A percentile compares a stretch with the other conserved stretches of the same genome.
These are phyloP conservation scores for Pyrenochaeta sp. DNA, from an alignment of 2,329 filamentous ascomycete genomes.

Conservation along the genomic window DNA sequence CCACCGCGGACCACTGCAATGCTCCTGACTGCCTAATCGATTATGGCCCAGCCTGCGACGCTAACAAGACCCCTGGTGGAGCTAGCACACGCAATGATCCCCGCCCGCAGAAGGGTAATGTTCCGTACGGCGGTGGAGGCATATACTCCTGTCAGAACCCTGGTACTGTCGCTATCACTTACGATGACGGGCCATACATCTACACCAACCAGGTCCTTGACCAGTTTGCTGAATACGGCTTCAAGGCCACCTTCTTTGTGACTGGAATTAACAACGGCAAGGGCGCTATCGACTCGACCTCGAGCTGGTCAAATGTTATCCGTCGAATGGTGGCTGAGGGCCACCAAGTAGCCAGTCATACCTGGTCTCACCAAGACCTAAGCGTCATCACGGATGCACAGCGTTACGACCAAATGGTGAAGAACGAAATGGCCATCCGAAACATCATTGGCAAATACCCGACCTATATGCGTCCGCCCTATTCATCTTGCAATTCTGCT, in stretches of 20 bases:
- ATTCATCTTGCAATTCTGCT: conserved; percentile 55
- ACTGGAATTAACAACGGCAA: conserved; percentile 66
- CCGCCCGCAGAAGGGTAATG: conserved; percentile 62
- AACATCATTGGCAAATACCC: conserved; percentile 65
- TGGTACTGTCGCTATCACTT: conserved; percentile 71
- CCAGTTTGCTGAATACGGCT: conserved; percentile 63
- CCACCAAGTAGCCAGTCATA: conserved; percentile 69
- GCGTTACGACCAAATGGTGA: conserved; percentile 60
- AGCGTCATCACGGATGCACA: conserved; percentile 53
- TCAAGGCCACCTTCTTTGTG: conserved; percentile 74
- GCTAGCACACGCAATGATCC: conserved; percentile 61
- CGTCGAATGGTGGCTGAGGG: conserved; percentile 63
- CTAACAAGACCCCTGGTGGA: conserved; percentile 63
- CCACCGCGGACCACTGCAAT: conserved; percentile 62
- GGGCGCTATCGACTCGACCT: conserved; percentile 62
- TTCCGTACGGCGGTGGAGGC: conserved; percentile 65
- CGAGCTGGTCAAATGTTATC: conserved; percentile 60
- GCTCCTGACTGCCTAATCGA: conserved; percentile 69
- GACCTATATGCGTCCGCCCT: conserved; percentile 62
- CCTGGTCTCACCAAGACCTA: conserved; percentile 63
- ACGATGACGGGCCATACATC: conserved; percentile 70
- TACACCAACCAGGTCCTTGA: conserved; percentile 71
- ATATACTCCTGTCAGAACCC: conserved; percentile 63
- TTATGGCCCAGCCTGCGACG: conserved; percentile 68
- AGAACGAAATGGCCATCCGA: conserved; percentile 64